These are phyloP conservation scores for Alternaria hordeiaustralica DNA, from an alignment of 2,329 filamentous ascomycete genomes.

Conservation along the genomic window DNA sequence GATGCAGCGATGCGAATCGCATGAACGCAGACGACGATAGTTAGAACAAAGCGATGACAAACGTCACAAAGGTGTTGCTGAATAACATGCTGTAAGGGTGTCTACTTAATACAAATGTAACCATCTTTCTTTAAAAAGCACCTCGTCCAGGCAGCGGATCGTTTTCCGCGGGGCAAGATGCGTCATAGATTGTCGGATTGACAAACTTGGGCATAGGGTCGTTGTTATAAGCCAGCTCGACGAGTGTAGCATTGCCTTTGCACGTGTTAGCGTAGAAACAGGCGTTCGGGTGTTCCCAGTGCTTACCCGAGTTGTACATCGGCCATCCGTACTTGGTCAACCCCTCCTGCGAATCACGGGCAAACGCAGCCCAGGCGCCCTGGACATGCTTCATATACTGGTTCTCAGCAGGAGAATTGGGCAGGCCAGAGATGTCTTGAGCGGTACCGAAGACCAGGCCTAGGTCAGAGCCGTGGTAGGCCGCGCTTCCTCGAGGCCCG, in stretches of 20 bases:
- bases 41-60: not conserved
- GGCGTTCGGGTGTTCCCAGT: not conserved
- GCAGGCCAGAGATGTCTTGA: slow-evolving; percentile 29
- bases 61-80: not conserved
- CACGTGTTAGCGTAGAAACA: not conserved
- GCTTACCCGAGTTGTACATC: slow-evolving; percentile 23
- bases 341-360: slow-evolving; percentile 36
- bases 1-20: not conserved
- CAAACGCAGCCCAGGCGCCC: slow-evolving; percentile 46
- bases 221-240: slow-evolving; percentile 31
- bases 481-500: slow-evolving; percentile 37
- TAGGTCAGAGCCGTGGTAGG: slow-evolving; percentile 48
- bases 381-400: slow-evolving; percentile 35
- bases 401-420: slow-evolving; percentile 32
- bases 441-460: slow-evolving; percentile 45
- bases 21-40: not conserved
- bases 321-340: slow-evolving; percentile 46
- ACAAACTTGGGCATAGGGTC: slow-evolving; percentile 23
- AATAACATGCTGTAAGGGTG: not conserved
- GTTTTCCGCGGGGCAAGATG: slow-evolving; percentile 28
- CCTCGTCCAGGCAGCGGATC: slow-evolving; percentile 33
- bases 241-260: slow-evolving; percentile 25
- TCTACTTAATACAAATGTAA: not conserved
- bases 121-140: slow-evolving; percentile 22
- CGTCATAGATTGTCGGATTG: slow-evolving; percentile 27